Percentiles rank a stretch among this genome's conserved stretches.
Evolutionary conservation across 305 asterid species (phyloP).

Genomic region (Fraxinus nigra): DNA sequence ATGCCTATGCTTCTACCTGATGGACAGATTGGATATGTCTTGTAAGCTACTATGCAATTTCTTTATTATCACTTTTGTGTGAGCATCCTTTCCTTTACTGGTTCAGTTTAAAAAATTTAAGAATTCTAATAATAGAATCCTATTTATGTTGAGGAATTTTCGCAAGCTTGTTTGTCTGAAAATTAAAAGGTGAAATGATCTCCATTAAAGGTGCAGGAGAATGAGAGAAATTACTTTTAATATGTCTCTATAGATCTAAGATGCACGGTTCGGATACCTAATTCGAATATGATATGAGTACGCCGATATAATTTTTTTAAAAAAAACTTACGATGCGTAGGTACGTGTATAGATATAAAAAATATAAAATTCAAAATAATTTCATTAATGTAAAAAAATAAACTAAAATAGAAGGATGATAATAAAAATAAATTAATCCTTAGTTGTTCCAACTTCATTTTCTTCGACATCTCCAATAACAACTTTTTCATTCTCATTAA

Average conservation of each 20-base stretch:
- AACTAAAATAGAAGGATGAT: not conserved
- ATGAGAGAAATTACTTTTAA: not conserved
- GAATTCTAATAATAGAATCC: not conserved
- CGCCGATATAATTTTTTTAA: not conserved
- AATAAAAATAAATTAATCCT: not conserved
- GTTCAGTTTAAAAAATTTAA: not conserved
- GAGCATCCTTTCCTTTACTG: not conserved
- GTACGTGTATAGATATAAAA: not conserved
- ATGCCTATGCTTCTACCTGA: slow-evolving; percentile 57
- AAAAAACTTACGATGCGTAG: no score
- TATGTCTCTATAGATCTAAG: not conserved
- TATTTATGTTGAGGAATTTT: not conserved
- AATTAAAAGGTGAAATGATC: not conserved
- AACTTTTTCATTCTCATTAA: not conserved
- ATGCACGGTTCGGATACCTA: not conserved
- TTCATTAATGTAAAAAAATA: not conserved
- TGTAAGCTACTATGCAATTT: slow-evolving; percentile 34
- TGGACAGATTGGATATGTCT: slow-evolving; percentile 60
- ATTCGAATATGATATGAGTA: not conserved
- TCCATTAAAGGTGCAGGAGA: not conserved
- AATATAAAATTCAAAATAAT: no score
- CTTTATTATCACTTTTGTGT: not conserved
- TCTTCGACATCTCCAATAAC: not conserved
- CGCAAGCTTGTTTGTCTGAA: not conserved
- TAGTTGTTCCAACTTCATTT: not conserved